These are phyloP conservation scores for Darksidea phi DNA, from an alignment of 495 filamentous ascomycete species.

Conservation along the genomic window DNA sequence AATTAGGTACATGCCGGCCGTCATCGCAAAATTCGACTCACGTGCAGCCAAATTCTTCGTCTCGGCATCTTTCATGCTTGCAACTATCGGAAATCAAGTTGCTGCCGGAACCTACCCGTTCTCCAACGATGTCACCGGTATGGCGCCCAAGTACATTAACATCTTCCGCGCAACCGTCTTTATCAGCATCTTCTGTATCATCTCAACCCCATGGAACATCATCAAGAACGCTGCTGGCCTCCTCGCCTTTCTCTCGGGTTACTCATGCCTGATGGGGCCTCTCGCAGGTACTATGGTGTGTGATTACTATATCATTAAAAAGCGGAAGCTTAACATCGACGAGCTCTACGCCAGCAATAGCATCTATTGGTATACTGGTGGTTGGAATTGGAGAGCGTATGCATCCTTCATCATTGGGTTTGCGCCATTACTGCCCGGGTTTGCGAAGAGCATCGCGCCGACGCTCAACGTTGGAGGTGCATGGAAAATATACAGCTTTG, in stretches of 20 bases:
- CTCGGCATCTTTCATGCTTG: slow-evolving; percentile 43
- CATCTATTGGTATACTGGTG: slow-evolving; percentile 49
- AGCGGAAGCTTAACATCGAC: slow-evolving; percentile 41
- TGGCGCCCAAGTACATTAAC: slow-evolving; percentile 48
- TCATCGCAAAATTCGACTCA: slow-evolving; percentile 46
- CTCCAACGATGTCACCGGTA: slow-evolving; percentile 46
- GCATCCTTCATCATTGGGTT: slow-evolving; percentile 46
- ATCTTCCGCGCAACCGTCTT: slow-evolving; percentile 44
- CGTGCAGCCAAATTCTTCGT: slow-evolving; percentile 48
- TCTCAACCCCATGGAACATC: slow-evolving; percentile 54
- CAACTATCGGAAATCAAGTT: slow-evolving; percentile 49
- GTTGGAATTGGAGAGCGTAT: slow-evolving; percentile 47
- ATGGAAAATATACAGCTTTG: slow-evolving; percentile 46
- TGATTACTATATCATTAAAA: slow-evolving; percentile 50
- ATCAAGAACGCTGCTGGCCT: slow-evolving; percentile 48
- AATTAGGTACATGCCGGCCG: slow-evolving; percentile 44
- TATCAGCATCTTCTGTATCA: slow-evolving; percentile 46
- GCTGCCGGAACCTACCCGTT: slow-evolving; percentile 45
- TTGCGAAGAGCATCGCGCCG: slow-evolving; percentile 39
- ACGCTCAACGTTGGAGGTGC: slow-evolving; percentile 44
- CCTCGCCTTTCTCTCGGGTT: slow-evolving; percentile 50
- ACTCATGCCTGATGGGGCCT: slow-evolving; percentile 50
- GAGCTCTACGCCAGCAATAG: slow-evolving; percentile 45
- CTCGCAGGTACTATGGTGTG: slow-evolving; percentile 50
- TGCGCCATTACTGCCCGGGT: slow-evolving; percentile 47